Base-by-base conservation (phyloP, 441 rosid genomes). In the Populus hybrid region DNA sequence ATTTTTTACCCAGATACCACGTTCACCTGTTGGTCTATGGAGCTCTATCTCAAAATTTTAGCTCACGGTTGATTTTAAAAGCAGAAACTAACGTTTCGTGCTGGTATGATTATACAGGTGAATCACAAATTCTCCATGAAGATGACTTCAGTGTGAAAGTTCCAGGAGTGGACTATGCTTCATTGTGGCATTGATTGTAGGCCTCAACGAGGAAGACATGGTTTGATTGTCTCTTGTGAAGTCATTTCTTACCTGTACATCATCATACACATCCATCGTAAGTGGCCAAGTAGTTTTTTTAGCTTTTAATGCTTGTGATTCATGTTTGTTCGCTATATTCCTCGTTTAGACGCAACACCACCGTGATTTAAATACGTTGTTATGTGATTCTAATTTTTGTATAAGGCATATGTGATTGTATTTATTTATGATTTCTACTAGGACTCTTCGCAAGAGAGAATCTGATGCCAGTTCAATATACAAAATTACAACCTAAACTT, bases 141-240 rank as follows among this genome's bases (percentile, higher is more conserved):
- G 90, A 89, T 32, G 86, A 72, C 66, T 87, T 83, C 82, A 80
- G 79, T n/a, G 83, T 90, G 26, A 86, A 77, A 59, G 88, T 89
- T 57, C 87, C 92, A 26, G 88, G 85, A 40, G 92, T 87, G 71
- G 91, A 88, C 67, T 86, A 87, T 85, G 89, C 91, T 88, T 90
- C 72, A 88, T 86, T 77, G 73, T 84, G 35, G 87, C 92, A 69
- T 79, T 87, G 77, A 79, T 85, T 26, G 84, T 90, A 8, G 84
- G 87, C 75, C 75, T 86, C 36, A 81, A 80, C 63, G 93, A 85
- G 75, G 82, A 40, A 53, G 82, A 83, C 59, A 61, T 16, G 10
- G n/a, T 7, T 21, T 38, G 28, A 70, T 70, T 26, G 24, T 38
- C 50, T 12, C n/a, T 69, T 59, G 65, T 16, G 21, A 59, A 59